phyloP scores from a whole-genome alignment of 2,329 filamentous ascomycete species.

The Apiospora aurea region DNA sequence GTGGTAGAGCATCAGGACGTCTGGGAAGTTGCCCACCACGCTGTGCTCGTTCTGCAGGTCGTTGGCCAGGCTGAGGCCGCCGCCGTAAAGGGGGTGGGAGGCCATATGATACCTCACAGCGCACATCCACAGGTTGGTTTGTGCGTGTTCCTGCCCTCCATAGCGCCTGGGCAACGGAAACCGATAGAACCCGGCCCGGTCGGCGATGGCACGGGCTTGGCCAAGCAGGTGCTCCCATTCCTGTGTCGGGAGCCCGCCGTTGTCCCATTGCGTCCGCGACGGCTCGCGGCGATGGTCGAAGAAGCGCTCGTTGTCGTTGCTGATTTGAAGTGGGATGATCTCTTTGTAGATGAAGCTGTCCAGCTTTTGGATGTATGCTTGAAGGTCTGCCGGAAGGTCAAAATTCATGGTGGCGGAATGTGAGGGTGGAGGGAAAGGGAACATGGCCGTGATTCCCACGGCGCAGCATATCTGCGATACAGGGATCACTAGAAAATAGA shows the following conservation, averaged over 20 bases:
- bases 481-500: too few species aligned
- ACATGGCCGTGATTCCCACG: background rate
- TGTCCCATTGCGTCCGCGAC: conserved; percentile 66
- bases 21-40: conserved; percentile 68
- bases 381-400: conserved; percentile 31
- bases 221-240: conserved; percentile 65
- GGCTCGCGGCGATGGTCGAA: conserved; percentile 71
- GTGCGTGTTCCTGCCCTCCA: conserved; percentile 46
- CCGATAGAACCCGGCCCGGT: conserved; percentile 66
- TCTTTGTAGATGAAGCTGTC: conserved; percentile 64
- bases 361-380: conserved; percentile 47
- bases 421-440: background rate
- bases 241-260: conserved; percentile 59
- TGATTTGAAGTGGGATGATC: conserved; percentile 61
- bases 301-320: conserved; percentile 67
- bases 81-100: conserved; percentile 52
- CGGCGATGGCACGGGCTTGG: conserved; percentile 57
- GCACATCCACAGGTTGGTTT: conserved; percentile 68
- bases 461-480: too few species aligned
- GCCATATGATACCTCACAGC: conserved; percentile 67
- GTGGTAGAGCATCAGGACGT: conserved; percentile 67
- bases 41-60: conserved; percentile 70
- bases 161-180: conserved; percentile 60
- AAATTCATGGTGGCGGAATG: conserved; percentile 30
- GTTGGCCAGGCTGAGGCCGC: conserved; percentile 66